Base-by-base conservation (phyloP, 257 asterid species). In the Cordia subcordata region DNA sequence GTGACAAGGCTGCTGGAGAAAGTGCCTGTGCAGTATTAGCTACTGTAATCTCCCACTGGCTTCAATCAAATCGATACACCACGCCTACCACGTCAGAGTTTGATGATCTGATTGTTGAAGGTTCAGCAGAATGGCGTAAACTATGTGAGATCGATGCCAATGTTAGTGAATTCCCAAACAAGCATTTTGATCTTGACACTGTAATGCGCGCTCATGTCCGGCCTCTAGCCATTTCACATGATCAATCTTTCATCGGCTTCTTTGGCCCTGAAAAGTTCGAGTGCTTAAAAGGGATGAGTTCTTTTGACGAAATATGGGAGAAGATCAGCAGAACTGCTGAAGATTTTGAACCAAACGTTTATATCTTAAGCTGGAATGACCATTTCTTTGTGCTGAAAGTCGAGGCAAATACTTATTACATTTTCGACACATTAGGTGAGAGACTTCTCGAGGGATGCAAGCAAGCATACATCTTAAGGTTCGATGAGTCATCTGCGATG, bases 281-380 rank as follows among this genome's bases (percentile, higher is more conserved):
- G 68, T 58, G 91, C 10, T 23, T 80, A 72, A 72, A 79, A 32
- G 96, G 80, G 4, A 91, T 70, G 14, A 85, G 82, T 90, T 80
- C 91, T 0, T 82, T 84, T 17, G 85, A 87, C 17, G 83, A 79
- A 32, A 77, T 82, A 59, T 87, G 96, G 96, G 57, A 73, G 10
- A 81, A 72, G 56, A 80, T 84, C 0, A 33, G 73, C 38, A 47
- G 70, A 39, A 62, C 11, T 8, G 8, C n/a, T 0, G 65, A 56
- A 47, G 66, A 58, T 17, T 42, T 64, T 44, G 53, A 37, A 4
- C 82, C 82, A 3, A 69, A 81, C 47, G 54, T 85, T 11, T 87
- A 87, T 75, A 76, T 81, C n/a, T 81, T 86, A 17, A 83, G 95
- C 13, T 86, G 95, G 95, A 79, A 86, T 11, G 93, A 86, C 51